Base-by-base conservation (phyloP, 2,329 filamentous ascomycete genomes). In the Pseudogymnoascus sp. region DNA sequence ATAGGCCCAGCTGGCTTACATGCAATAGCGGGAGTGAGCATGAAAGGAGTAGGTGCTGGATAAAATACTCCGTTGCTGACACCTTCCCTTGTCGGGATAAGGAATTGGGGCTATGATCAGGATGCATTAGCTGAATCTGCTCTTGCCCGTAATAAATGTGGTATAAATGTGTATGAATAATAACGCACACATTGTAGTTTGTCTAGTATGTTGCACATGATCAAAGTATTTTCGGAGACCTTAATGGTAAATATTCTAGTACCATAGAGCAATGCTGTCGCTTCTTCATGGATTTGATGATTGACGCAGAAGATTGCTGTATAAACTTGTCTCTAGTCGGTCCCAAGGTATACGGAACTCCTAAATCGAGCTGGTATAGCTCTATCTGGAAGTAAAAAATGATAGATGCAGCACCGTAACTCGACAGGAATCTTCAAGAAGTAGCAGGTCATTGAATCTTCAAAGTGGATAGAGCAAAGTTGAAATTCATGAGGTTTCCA, bases 211-310 rank as follows among this genome's bases (percentile, higher is more conserved):
- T 64, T 65, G 59, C 64, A 67, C 65, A 68, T 68, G n/a, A 34
- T 64, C 28, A 67, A 36, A 7, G 31, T n/a, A 38, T 65, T 23
- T 38, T 53, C 53, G 8, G 37, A 40, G 28, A 68, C 28, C 21
- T 68, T 63, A 21, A 68, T 65, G 21, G 36, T 36, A 49, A 67
- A 68, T 6, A 59, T 40, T 53, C 61, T 64, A n/a, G 59, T 63
- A n/a, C 65, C 46, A 18, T 68, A 68, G 21, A 68, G 49, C 25
- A 65, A 18, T 11, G 46, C 11, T 12, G 61, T 46, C 34, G 62
- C 64, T 63, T 68, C 66, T 16, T 66, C 62, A 28, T 66, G 63
- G 25, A 67, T 64, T 59, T 66, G 63, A 38, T 60, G 63, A 63
- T 65, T 65, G 38, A 63, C 56, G 21, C 62, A 18, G 23, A 68